Evolutionary conservation across 768 basidiomycete species (phyloP).

Genomic region (Strobilomyces confusus): DNA sequence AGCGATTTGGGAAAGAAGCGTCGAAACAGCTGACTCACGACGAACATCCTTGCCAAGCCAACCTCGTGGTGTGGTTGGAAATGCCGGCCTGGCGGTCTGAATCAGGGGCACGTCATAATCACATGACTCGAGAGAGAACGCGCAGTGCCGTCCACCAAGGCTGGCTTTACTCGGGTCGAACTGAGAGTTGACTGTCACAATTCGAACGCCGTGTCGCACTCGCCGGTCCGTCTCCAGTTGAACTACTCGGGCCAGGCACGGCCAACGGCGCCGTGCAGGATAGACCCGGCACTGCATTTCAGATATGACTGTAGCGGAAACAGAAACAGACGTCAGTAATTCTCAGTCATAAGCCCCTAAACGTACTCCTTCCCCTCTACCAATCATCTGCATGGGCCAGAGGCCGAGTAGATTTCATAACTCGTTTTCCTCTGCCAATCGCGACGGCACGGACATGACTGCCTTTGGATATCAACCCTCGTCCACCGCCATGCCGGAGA

Average conservation of each 20-base stretch:
- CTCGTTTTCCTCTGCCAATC: background rate
- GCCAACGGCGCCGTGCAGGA: too few species aligned
- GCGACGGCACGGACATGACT: background rate
- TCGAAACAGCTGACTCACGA: background rate
- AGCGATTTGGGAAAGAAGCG: background rate
- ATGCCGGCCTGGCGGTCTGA: background rate
- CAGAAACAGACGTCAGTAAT: too few species aligned
- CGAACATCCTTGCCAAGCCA: background rate
- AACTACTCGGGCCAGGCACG: too few species aligned
- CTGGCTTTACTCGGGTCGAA: background rate
- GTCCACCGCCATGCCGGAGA: background rate
- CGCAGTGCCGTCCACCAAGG: background rate
- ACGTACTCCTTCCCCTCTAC: background rate
- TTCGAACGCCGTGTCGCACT: too few species aligned
- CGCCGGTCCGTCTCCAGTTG: too few species aligned
- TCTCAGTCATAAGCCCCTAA: background rate
- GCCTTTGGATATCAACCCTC: background rate
- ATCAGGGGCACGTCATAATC: background rate
- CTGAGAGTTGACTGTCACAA: background rate
- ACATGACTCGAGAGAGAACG: background rate
- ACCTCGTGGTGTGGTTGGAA: background rate
- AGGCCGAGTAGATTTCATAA: background rate
- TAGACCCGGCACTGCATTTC: background rate
- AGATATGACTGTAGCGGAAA: background rate
- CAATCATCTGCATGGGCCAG: background rate